These are phyloP conservation scores for Bipolaris oryzae DNA, from an alignment of 2,329 filamentous ascomycete species.

Conservation along the genomic window DNA sequence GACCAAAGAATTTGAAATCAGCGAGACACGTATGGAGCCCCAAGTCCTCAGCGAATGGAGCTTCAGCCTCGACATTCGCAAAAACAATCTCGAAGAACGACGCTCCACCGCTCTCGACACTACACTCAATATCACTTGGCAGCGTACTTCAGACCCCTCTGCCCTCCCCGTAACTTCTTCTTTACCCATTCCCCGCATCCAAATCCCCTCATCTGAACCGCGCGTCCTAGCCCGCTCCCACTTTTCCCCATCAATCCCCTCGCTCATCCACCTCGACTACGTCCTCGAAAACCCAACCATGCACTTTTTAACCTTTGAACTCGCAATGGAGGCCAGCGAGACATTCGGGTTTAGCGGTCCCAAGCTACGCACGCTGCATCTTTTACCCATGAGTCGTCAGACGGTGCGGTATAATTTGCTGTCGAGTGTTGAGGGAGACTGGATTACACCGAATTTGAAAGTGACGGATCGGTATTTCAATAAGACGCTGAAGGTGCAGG, in stretches of 20 bases:
- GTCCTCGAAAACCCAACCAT: conserved; percentile 92
- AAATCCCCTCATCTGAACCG: conserved; percentile 82
- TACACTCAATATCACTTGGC: conserved; percentile 78
- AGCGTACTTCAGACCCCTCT: conserved; percentile 56
- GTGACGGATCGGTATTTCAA: conserved; percentile 93
- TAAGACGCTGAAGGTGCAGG: conserved; percentile 80
- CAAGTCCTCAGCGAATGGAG: conserved; percentile 73
- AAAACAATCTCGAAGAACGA: conserved; percentile 80
- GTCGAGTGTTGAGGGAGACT: conserved; percentile 66
- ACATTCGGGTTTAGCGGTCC: conserved; percentile 91
- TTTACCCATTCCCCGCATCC: conserved; percentile 78
- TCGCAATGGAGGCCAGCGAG: conserved; percentile 90
- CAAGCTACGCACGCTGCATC: conserved; percentile 78
- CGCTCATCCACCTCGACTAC: conserved; percentile 58
- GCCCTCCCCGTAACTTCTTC: conserved; percentile 53
- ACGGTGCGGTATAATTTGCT: conserved; percentile 76
- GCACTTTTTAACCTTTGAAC: conserved; percentile 91
- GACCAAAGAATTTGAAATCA: conserved; percentile 34
- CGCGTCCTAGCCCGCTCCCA: conserved; percentile 69
- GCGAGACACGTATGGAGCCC: conserved; percentile 59
- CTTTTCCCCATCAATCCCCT: conserved; percentile 36
- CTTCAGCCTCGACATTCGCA: conserved; percentile 77
- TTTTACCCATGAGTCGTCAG: conserved; percentile 81
- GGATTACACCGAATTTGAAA: conserved; percentile 74
- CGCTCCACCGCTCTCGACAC: conserved; percentile 76